Evolutionary conservation across 345 rosid genomes (phyloP).

Genomic region (thale cress (Arabidopsis thaliana)): DNA sequence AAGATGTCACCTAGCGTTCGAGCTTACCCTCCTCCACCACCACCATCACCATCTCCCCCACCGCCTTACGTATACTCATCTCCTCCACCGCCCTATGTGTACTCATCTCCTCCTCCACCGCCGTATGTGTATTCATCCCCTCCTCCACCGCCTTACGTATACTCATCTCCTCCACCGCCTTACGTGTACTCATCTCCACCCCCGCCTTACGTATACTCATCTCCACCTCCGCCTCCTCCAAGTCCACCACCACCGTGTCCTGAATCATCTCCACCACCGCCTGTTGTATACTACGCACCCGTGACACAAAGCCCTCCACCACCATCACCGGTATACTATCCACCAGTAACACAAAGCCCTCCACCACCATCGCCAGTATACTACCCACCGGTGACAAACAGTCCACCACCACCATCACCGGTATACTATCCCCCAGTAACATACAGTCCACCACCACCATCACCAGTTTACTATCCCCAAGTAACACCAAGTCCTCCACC

Average conservation of each 20-base stretch:
- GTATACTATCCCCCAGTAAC: constrained; percentile 31
- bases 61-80: constrained; percentile 15
- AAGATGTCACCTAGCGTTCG: constrained; percentile 46
- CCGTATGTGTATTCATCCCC: constrained; percentile 34
- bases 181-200: constrained; percentile 34
- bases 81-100: constrained; percentile 25
- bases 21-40: constrained; percentile 47
- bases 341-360: constrained; percentile 35
- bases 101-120: constrained; percentile 49
- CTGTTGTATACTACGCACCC: constrained; percentile 42
- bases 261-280: constrained; percentile 57
- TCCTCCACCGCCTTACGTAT: constrained; percentile 37
- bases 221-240: constrained; percentile 54
- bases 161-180: constrained; percentile 50
- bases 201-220: constrained; percentile 39
- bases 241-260: constrained; percentile 45
- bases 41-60: constrained; percentile 40
- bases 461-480: constrained; percentile 28
- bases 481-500: constrained; percentile 34
- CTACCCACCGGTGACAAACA: constrained; percentile 1
- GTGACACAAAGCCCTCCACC: constrained; percentile 48
- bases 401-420: constrained; percentile 43
- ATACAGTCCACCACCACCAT: constrained; percentile 40
- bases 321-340: constrained; percentile 42
- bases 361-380: constrained; percentile 36